Evolutionary conservation across 306 rosid genomes (phyloP), one percentile per base, ranked within the genome.

Genomic region (Geum urbanum): DNA sequence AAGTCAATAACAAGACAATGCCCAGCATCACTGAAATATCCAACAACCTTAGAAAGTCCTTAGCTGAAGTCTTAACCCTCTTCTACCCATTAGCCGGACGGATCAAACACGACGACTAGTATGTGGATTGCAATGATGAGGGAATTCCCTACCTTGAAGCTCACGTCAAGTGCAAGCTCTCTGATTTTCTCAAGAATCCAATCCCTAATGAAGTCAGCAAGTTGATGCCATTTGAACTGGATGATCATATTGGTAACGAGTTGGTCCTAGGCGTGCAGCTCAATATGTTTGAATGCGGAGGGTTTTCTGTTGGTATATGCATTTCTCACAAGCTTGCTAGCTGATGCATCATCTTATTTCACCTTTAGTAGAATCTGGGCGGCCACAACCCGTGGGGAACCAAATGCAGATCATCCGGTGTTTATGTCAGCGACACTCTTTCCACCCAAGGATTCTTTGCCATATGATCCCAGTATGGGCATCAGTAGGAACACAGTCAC

Each of bases 91-190:
- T n/a, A n/a, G n/a, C n/a, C n/a, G n/a, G n/a, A n/a, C n/a, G n/a
- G n/a, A n/a, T n/a, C n/a, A n/a, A n/a, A n/a, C n/a, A n/a, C n/a
- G n/a, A n/a, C n/a, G n/a, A n/a, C n/a, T n/a, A n/a, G n/a, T n/a
- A n/a, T n/a, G n/a, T 84, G 4, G 3, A 72, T 32, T 82, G 92
- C 73, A 78, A 52, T 18, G 86, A 80, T 45, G 46, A 73, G 13
- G 89, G 92, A 7, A 47, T 81, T 27, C 79, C 81, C 18, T 87
- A 24, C 64, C 1, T 40, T 0, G 81, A 72, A 74, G 72, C 79
- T 8, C 19, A 4, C 6, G 50, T 76, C 14, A 61, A 61, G 3
- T 61, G 32, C 5, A 40, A 4, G 1, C 32, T 78, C 35, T 53
- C 61, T 18, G 68, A 68, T 6, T 5, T 72, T 8, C 35, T 68